These are phyloP conservation scores for Tylopilus subfusipes DNA, from an alignment of 768 basidiomycete species.

Conservation along the genomic window DNA sequence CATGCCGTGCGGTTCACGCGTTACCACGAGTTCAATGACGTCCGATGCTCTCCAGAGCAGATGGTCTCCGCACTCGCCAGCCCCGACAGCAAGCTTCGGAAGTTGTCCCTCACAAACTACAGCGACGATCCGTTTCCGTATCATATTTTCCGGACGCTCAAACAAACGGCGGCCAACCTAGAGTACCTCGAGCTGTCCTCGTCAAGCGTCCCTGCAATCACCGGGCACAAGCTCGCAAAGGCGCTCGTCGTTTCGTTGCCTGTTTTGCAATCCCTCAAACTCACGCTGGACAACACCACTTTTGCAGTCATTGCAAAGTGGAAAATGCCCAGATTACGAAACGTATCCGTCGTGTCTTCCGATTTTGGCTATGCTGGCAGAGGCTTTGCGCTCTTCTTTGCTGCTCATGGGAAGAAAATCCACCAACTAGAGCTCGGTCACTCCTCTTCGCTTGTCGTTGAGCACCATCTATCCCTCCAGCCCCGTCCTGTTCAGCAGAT, in stretches of 20 bases:
- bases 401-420: slow-evolving; percentile 59
- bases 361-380: slow-evolving; percentile 68
- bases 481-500: slow-evolving; percentile 36
- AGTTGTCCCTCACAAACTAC: slow-evolving; percentile 72
- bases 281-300: slow-evolving; percentile 68
- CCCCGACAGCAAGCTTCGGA: slow-evolving; percentile 49
- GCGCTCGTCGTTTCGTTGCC: slow-evolving; percentile 44
- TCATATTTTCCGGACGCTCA: slow-evolving; percentile 52
- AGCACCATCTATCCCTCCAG: slow-evolving; percentile 57
- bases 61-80: slow-evolving; percentile 58
- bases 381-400: slow-evolving; percentile 65
- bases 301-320: slow-evolving; percentile 64
- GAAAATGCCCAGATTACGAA: slow-evolving; percentile 59
- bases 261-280: slow-evolving; percentile 62
- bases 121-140: slow-evolving; percentile 57
- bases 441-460: slow-evolving; percentile 61
- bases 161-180: slow-evolving; percentile 48
- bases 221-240: slow-evolving; percentile 24
- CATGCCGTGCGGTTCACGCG: slow-evolving; percentile 58
- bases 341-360: slow-evolving; percentile 64
- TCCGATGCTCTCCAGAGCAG: slow-evolving; percentile 49
- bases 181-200: slow-evolving; percentile 70
- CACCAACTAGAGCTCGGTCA: slow-evolving; percentile 71
- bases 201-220: slow-evolving; percentile 44
- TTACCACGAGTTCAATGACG: slow-evolving; percentile 42